Conservation (phyloP, 352 stramenopile species). For the Pythium diclinum region DNA sequence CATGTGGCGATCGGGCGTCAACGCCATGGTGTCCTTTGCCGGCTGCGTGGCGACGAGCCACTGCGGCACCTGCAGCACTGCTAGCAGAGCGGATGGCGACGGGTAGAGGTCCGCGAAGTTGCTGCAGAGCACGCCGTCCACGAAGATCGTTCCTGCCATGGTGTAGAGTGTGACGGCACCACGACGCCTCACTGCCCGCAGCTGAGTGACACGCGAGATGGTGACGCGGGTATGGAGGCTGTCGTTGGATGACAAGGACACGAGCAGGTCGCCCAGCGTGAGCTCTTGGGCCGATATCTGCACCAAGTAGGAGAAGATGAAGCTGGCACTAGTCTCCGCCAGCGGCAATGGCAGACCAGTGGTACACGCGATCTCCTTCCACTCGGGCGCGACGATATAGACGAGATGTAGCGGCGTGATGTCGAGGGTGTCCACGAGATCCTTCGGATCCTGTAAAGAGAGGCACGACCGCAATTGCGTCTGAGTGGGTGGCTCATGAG, state of each 20-base stretch:
- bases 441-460: conserved; percentile 20
- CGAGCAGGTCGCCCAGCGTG: conserved; percentile 42
- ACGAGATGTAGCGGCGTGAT: conserved; percentile 23
- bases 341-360: conserved; percentile 4
- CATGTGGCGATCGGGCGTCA: not conserved
- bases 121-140: conserved; percentile 66
- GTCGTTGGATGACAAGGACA: conserved; percentile 18
- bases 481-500: not conserved
- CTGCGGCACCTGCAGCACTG: not conserved
- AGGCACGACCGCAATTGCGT: conserved; percentile 2
- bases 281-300: conserved; percentile 55
- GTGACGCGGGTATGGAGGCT: not conserved
- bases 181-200: conserved; percentile 25
- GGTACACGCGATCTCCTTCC: not conserved
- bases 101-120: conserved; percentile 79
- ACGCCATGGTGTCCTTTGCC: not conserved
- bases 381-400: conserved; percentile 20
- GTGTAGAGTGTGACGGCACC: conserved; percentile 64
- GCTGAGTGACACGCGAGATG: conserved; percentile 28
- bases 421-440: not conserved
- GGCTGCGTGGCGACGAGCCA: not conserved
- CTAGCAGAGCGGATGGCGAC: not conserved
- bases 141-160: conserved; percentile 58
- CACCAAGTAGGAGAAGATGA: conserved; percentile 21
- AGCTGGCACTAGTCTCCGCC: not conserved